Conservation (phyloP, 805 yeast genomes). For the Candida sonorensis region DNA sequence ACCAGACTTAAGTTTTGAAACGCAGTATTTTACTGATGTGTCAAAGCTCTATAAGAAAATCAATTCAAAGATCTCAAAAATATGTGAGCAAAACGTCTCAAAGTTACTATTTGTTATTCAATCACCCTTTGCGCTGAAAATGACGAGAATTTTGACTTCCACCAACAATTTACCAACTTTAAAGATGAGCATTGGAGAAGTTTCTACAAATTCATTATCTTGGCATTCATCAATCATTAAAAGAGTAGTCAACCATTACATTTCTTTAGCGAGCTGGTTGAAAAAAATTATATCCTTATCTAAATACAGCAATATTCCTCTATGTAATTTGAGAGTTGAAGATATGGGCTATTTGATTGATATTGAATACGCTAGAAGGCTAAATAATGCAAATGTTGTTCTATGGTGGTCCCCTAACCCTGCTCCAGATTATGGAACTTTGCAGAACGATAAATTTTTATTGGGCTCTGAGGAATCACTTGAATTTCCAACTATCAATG, state of each 20-base stretch:
- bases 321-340: conserved; percentile 78
- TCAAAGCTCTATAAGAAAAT: conserved; percentile 52
- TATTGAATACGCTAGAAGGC: conserved; percentile 74
- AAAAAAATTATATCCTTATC: conserved; percentile 59
- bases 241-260: conserved; percentile 60
- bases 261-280: conserved; percentile 70
- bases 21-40: conserved; percentile 46
- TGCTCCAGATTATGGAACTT: conserved; percentile 79
- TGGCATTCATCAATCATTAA: conserved; percentile 72
- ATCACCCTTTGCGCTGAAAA: conserved; percentile 50
- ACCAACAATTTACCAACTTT: conserved; percentile 56
- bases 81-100: conserved; percentile 62
- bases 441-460: conserved; percentile 50
- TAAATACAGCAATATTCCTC: conserved; percentile 70
- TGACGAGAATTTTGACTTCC: conserved; percentile 40
- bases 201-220: conserved; percentile 63
- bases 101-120: conserved; percentile 64
- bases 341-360: conserved; percentile 77
- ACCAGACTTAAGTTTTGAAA: conserved; percentile 46
- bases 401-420: conserved; percentile 92
- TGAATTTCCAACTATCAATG: conserved; percentile 65
- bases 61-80: conserved; percentile 43
- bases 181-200: conserved; percentile 50
- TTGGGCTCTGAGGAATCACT: conserved; percentile 44
- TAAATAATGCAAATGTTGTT: conserved; percentile 58